phyloP scores from a whole-genome alignment of 805 yeast species.

The Komagataella pastoris region DNA sequence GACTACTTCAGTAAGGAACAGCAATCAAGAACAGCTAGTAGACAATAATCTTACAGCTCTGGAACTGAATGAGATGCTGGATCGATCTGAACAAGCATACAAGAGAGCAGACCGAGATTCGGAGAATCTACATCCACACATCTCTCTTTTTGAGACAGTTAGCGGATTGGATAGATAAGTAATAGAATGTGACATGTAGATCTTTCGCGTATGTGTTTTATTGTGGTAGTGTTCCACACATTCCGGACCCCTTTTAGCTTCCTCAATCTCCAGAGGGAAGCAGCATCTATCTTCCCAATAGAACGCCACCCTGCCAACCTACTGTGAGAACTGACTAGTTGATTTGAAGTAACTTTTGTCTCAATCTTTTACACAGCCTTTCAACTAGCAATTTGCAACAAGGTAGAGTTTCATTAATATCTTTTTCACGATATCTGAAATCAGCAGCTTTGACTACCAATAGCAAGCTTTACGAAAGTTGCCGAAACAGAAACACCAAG shows the following conservation, averaged over 20 bases:
- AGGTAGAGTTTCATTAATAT: neutral
- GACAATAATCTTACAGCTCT: constrained; percentile 18
- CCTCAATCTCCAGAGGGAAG: neutral
- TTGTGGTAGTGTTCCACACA: neutral
- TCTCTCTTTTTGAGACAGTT: constrained; percentile 22
- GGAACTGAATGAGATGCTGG: constrained; percentile 37
- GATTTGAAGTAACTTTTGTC: neutral
- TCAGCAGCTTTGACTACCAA: neutral
- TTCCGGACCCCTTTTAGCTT: neutral
- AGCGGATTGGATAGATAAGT: constrained; percentile 12
- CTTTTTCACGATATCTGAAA: neutral
- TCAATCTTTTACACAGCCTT: neutral
- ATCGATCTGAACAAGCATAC: constrained; percentile 33
- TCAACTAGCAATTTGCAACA: neutral
- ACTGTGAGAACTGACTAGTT: neutral
- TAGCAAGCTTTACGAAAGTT: neutral
- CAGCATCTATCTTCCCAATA: neutral
- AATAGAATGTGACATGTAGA: neutral
- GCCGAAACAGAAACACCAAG: neutral
- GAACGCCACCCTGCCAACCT: neutral
- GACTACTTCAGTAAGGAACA: neutral
- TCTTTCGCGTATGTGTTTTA: neutral
- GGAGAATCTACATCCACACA: constrained; percentile 8
- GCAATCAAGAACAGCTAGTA: constrained; percentile 5
- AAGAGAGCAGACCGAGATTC: constrained; percentile 5